phyloP scores from a whole-genome alignment of 805 yeast species.

The Saturnispora serradocipensis region DNA sequence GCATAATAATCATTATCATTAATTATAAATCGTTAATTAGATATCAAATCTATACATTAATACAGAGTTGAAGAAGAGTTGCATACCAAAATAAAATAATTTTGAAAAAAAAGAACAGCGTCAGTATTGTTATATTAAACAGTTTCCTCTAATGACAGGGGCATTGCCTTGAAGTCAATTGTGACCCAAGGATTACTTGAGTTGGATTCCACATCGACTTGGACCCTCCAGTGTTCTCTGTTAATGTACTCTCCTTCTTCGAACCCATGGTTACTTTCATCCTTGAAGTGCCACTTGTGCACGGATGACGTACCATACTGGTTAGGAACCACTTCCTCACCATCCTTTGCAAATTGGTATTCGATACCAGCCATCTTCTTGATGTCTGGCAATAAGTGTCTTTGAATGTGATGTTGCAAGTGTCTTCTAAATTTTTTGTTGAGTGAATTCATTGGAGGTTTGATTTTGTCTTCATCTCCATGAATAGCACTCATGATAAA shows the following conservation, averaged over 20 bases:
- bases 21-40: background rate
- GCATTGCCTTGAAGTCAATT: constrained; percentile 39
- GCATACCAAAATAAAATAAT: background rate
- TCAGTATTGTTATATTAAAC: background rate
- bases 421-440: constrained; percentile 65
- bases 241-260: constrained; percentile 34
- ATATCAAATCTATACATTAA: background rate
- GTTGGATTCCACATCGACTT: constrained; percentile 55
- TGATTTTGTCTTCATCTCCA: constrained; percentile 60
- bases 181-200: constrained; percentile 58
- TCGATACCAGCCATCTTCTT: constrained; percentile 49
- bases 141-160: background rate
- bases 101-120: background rate
- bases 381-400: constrained; percentile 62
- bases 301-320: constrained; percentile 34
- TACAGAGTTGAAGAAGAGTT: background rate
- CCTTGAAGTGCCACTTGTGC: constrained; percentile 56
- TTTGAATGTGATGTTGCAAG: constrained; percentile 65
- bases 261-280: constrained; percentile 49
- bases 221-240: constrained; percentile 55
- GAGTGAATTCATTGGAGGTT: constrained; percentile 63
- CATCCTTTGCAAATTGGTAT: constrained; percentile 31
- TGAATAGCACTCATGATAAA: constrained; percentile 59
- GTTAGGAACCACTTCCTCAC: constrained; percentile 40
- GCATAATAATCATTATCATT: background rate